Evolutionary conservation across 1,139 yeast species (phyloP).

Genomic region (Diutina sp.): DNA sequence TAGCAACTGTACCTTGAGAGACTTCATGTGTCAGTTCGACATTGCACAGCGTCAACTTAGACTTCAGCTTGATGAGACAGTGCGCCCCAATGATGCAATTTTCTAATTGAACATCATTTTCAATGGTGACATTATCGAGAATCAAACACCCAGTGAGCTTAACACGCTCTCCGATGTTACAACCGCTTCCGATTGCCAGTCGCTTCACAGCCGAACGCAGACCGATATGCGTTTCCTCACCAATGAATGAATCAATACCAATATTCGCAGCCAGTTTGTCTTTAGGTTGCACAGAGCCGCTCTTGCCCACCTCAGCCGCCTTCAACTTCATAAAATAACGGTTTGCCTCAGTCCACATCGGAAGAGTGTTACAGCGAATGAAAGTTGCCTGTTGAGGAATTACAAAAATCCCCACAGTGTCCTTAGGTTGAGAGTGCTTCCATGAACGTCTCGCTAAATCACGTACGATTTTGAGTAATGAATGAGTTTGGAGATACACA

Average conservation of each 20-base stretch:
- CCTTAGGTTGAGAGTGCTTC: conserved; percentile 55
- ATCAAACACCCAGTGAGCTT: conserved; percentile 79
- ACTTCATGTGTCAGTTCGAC: conserved; percentile 74
- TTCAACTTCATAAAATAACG: conserved; percentile 54
- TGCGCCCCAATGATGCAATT: conserved; percentile 76
- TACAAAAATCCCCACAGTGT: conserved; percentile 50
- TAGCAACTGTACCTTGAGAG: conserved; percentile 45
- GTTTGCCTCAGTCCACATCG: conserved; percentile 87
- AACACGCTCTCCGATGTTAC: conserved; percentile 75
- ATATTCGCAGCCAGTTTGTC: conserved; percentile 64
- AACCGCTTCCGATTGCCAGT: conserved; percentile 67
- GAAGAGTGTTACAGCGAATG: conserved; percentile 62
- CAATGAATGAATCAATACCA: conserved; percentile 79
- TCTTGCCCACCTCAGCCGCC: conserved; percentile 9
- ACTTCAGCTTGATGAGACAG: conserved; percentile 47
- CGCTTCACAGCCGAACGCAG: conserved; percentile 76
- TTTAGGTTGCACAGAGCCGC: conserved; percentile 12
- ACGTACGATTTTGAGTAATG: conserved; percentile 62
- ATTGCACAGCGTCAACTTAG: conserved; percentile 62
- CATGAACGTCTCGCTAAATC: conserved; percentile 88
- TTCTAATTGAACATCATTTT: conserved; percentile 77
- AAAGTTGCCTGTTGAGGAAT: conserved; percentile 58
- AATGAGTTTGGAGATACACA: conserved; percentile 26
- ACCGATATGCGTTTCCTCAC: conserved; percentile 43
- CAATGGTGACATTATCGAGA: conserved; percentile 57